A percentile compares a stretch with the other conserved stretches of the same genome.
Conservation (phyloP, 2,329 filamentous ascomycete species). For the Cladosporium cucumerinum region DNA sequence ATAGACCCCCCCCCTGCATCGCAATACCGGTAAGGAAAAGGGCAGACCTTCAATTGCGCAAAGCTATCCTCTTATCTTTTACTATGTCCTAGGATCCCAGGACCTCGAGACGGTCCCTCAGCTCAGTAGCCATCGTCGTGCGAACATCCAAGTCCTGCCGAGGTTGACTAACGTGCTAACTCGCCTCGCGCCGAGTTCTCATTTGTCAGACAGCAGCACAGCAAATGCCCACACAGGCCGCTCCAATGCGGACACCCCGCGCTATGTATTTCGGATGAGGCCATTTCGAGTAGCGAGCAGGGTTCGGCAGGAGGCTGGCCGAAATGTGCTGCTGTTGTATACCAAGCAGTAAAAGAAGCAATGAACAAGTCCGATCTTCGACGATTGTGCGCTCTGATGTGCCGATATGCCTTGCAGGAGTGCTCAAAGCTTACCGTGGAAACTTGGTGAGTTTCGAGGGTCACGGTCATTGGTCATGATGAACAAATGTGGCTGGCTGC, state of each 20-base stretch:
- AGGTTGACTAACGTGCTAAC: not conserved
- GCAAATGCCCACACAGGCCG: not conserved
- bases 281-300: not conserved
- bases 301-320: not conserved
- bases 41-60: not conserved
- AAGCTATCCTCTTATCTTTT: not conserved
- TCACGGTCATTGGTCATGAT: not conserved
- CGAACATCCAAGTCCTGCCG: not conserved
- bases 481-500: not conserved
- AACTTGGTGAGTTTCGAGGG: not conserved
- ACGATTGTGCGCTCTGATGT: not conserved
- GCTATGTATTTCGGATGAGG: not conserved
- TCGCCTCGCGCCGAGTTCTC: not conserved
- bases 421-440: not conserved
- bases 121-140: not conserved
- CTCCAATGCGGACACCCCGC: not conserved
- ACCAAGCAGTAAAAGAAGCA: not conserved
- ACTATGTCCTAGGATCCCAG: not conserved
- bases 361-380: not conserved
- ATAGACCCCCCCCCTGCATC: not conserved
- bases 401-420: not conserved
- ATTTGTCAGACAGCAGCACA: not conserved
- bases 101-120: not conserved
- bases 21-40: not conserved
- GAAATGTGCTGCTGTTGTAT: not conserved